These are phyloP conservation scores for Rhazya stricta DNA, from an alignment of 257 asterid genomes.

Conservation along the genomic window DNA sequence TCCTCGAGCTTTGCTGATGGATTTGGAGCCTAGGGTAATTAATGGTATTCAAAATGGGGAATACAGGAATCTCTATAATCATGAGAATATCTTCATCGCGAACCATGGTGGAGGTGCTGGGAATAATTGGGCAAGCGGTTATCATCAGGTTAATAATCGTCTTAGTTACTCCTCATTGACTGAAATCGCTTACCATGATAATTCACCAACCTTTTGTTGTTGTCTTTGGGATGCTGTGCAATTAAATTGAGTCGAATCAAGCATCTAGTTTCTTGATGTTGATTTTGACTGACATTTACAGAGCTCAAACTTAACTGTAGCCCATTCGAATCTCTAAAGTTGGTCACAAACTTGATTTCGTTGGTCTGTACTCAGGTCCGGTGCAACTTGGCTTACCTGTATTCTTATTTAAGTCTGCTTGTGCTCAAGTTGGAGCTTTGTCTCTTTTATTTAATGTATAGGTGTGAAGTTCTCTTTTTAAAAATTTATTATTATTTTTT, in stretches of 20 bases:
- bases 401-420: not conserved
- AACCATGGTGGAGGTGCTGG: conserved; percentile 99
- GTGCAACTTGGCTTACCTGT: not conserved
- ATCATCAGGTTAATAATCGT: conserved; percentile 67
- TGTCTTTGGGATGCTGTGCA: not conserved
- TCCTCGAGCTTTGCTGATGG: conserved; percentile 96
- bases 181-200: not conserved
- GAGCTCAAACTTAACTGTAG: not conserved
- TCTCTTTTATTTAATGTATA: not conserved
- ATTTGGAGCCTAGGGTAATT: conserved; percentile 96
- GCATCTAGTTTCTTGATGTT: not conserved
- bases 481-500: too few relatives aligned
- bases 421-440: not conserved
- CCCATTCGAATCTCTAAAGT: not conserved
- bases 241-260: not conserved
- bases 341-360: not conserved
- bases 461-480: too few relatives aligned
- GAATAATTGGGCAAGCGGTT: conserved; percentile 99
- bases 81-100: conserved; percentile 84
- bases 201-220: not conserved
- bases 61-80: conserved; percentile 92
- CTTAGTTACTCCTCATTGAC: not conserved
- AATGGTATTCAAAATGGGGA: conserved; percentile 96
- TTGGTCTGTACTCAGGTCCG: not conserved
- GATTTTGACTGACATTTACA: not conserved